These are phyloP conservation scores for Fusarium musae DNA, from an alignment of 2,329 filamentous ascomycete species.

Conservation along the genomic window DNA sequence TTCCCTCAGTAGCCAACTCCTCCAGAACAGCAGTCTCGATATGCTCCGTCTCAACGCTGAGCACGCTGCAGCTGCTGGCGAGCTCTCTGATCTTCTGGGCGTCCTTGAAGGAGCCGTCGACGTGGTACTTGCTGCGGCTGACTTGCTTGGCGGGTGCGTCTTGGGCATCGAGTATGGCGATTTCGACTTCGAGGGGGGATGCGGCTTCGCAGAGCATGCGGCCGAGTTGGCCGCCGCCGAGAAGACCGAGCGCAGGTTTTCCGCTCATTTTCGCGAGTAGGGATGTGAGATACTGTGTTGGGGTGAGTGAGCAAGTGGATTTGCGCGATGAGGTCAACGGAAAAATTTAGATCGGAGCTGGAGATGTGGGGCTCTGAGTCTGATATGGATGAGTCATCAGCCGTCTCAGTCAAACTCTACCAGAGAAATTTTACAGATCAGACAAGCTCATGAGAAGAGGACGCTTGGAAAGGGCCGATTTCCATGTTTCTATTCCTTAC, in stretches of 20 bases:
- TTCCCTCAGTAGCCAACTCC: slow-evolving; percentile 76
- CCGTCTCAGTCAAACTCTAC: background rate
- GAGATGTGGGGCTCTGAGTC: background rate
- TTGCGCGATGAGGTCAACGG: slow-evolving; percentile 26
- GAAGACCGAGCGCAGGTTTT: slow-evolving; percentile 56
- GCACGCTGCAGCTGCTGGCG: slow-evolving; percentile 79
- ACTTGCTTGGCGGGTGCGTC: slow-evolving; percentile 87
- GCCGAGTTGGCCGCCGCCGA: slow-evolving; percentile 80
- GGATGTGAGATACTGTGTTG: background rate
- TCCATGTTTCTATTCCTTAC: fast-evolving
- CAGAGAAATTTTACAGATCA: fast-evolving
- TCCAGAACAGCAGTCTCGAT: slow-evolving; percentile 91
- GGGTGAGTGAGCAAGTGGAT: background rate
- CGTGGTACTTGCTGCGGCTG: slow-evolving; percentile 77
- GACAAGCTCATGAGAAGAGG: background rate
- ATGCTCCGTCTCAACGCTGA: slow-evolving; percentile 96
- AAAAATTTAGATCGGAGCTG: slow-evolving; percentile 27
- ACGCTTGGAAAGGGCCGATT: fast-evolving
- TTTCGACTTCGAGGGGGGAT: slow-evolving; percentile 75
- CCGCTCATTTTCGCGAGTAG: background rate
- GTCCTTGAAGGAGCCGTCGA: slow-evolving; percentile 90
- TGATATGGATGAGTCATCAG: slow-evolving; percentile 5
- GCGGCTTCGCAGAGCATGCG: slow-evolving; percentile 96
- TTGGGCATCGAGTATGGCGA: slow-evolving; percentile 82
- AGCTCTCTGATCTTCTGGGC: slow-evolving; percentile 80